Evolutionary conservation across 371 early-diverging fungal species (phyloP).

Genomic region (Actinomortierella wolfii): DNA sequence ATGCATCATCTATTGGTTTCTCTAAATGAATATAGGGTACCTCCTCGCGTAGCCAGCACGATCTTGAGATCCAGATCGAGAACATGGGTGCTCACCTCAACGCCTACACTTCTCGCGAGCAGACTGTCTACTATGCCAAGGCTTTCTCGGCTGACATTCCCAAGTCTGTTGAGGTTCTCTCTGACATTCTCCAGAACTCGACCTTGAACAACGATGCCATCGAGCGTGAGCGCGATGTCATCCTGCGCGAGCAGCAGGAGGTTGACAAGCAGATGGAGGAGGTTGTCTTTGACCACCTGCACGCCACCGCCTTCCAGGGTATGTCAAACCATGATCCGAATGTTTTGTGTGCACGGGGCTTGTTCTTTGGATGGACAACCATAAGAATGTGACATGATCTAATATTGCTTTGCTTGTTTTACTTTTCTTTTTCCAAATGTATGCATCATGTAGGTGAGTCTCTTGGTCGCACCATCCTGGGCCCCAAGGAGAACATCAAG

Average conservation of each 20-base stretch:
- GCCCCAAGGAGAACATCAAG: conserved; percentile 91
- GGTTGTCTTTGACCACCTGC: conserved; percentile 94
- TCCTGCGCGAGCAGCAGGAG: conserved; percentile 94
- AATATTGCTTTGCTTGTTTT: conserved; percentile 6
- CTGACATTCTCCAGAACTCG: conserved; percentile 94
- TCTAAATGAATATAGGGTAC: conserved; percentile 72
- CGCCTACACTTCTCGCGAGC: conserved; percentile 98
- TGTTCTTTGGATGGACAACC: no score
- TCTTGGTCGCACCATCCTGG: conserved; percentile 94
- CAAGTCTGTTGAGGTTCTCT: conserved; percentile 88
- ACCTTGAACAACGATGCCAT: conserved; percentile 82
- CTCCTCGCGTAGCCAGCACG: conserved; percentile 78
- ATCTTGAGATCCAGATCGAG: conserved; percentile 93
- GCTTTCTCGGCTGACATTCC: conserved; percentile 87
- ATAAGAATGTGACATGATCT: no score
- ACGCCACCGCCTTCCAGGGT: conserved; percentile 94
- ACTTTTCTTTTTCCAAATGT: not conserved
- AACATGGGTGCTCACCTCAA: conserved; percentile 98
- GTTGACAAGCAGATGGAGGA: conserved; percentile 96
- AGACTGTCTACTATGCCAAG: conserved; percentile 97
- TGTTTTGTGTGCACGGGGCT: no score
- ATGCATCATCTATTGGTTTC: not conserved
- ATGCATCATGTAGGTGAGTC: conserved; percentile 58
- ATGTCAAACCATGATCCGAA: no score
- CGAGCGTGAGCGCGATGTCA: conserved; percentile 94